Base-by-base conservation (phyloP, 2,329 filamentous ascomycete species). In the Alternaria tenuissima region DNA sequence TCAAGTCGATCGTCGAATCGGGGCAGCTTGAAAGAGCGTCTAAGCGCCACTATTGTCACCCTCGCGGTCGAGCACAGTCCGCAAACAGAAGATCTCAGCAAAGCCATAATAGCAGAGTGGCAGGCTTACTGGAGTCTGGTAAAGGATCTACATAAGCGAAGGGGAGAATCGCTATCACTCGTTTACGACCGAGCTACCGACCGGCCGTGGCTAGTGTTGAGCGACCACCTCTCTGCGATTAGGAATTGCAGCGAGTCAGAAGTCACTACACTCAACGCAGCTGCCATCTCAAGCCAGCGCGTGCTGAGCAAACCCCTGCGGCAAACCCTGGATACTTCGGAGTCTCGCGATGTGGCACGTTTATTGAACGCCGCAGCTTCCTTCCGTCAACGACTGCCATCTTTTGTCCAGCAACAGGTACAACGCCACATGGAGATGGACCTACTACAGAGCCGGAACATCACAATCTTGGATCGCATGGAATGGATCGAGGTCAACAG, bases 101-200 rank as follows among this genome's bases (percentile, higher is more conserved):
- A 84, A 34, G 89, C 92, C 32, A 89, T 90, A 54, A 91, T 95
- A 73, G 85, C 87, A 11, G 93, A 97, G 76, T 99, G 95, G 95
- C 88, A 91, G 64, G 88, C 91, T 52, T 96, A 96, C 78, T 97
- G 93, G 81, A 89, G 93, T 32, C 85, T 98, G 18, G 85, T 96
- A 18, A 85, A 91, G 12, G 94, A 97, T 75, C 82, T 99, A 41
- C 93, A 98, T 75, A 93, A 91, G 71, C 90, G 92, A 71, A 86
- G 94, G 71, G 90, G 91, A 18, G 94, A 97, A 72, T 90, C 92
- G 0, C 80, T 98, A 44, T 89, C 91, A 1, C 82, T 98, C 44
- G 87, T 89, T 0, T 88, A 92, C 56, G 95, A 98, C 71, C 78
- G 85, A 0, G 84, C 87, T 48, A 84, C 86, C 9, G 89, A 90